Percentiles rank a stretch among this genome's conserved stretches.
phyloP scores from a whole-genome alignment of 1,139 yeast species.

The Pichia sorboxylosa region DNA sequence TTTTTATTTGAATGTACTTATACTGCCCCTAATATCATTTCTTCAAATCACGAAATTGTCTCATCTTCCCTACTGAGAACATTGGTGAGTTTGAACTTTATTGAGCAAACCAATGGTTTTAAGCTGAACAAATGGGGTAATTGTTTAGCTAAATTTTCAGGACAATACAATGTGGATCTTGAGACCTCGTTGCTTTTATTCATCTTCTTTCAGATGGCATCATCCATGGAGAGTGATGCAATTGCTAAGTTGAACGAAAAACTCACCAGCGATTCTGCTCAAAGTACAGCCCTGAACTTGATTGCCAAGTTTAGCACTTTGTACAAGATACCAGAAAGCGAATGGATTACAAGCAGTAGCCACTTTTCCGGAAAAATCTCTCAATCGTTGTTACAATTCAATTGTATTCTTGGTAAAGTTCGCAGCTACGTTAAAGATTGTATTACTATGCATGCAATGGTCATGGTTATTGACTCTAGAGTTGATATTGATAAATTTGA shows the following conservation, averaged over 20 bases:
- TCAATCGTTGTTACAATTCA: constrained; percentile 32
- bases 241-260: constrained; percentile 7
- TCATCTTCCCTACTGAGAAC: constrained; percentile 51
- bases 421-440: constrained; percentile 41
- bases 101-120: constrained; percentile 29
- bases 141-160: constrained; percentile 24
- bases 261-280: too few relatives aligned
- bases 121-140: constrained; percentile 48
- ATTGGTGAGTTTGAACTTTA: constrained; percentile 43
- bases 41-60: constrained; percentile 40
- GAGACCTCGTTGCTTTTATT: constrained; percentile 31
- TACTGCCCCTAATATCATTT: constrained; percentile 21
- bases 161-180: constrained; percentile 23
- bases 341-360: too few relatives aligned
- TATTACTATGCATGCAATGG: constrained; percentile 42
- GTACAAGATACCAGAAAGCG: background rate
- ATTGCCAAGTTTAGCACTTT: constrained; percentile 19
- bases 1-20: constrained; percentile 15
- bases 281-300: constrained; percentile 10
- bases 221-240: constrained; percentile 11
- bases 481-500: constrained; percentile 32
- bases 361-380: constrained; percentile 18
- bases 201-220: constrained; percentile 30
- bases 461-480: constrained; percentile 38
- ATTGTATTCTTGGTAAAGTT: constrained; percentile 53